These are phyloP conservation scores for Penicillium turbatum DNA, from an alignment of 495 filamentous ascomycete species.

Conservation along the genomic window DNA sequence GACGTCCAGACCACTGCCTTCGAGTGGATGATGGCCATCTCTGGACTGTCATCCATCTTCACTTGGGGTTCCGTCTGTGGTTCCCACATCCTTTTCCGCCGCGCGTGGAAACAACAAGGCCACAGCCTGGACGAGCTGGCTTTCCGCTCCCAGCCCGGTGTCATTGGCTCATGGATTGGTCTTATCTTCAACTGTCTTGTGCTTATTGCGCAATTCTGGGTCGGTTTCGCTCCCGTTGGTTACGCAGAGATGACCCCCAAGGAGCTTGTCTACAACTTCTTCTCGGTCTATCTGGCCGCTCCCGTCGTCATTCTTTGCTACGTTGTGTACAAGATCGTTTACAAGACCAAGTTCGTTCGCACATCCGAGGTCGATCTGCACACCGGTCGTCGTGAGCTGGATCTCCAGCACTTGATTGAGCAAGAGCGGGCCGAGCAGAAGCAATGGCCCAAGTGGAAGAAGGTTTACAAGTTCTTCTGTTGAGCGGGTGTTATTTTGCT, in stretches of 20 bases:
- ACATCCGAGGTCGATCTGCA: slow-evolving; percentile 74
- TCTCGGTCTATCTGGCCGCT: slow-evolving; percentile 72
- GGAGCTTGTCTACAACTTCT: slow-evolving; percentile 60
- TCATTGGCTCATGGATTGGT: slow-evolving; percentile 80
- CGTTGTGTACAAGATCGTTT: slow-evolving; percentile 74
- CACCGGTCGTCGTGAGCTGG: slow-evolving; percentile 85
- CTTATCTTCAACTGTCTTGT: slow-evolving; percentile 74
- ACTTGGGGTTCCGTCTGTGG: slow-evolving; percentile 92
- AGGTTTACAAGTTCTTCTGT: slow-evolving; percentile 56
- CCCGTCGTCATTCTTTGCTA: slow-evolving; percentile 78
- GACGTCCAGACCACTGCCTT: slow-evolving; percentile 61
- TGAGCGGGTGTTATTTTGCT: slow-evolving; percentile 21
- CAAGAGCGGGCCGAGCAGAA: slow-evolving; percentile 71
- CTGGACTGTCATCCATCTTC: slow-evolving; percentile 83
- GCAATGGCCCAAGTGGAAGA: slow-evolving; percentile 84
- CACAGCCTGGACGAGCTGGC: slow-evolving; percentile 70
- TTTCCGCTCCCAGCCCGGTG: slow-evolving; percentile 74
- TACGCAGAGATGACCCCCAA: slow-evolving; percentile 38
- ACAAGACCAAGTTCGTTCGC: slow-evolving; percentile 62
- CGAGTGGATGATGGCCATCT: slow-evolving; percentile 84
- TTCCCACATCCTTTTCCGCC: slow-evolving; percentile 87
- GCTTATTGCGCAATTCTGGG: slow-evolving; percentile 93
- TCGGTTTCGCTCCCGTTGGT: slow-evolving; percentile 73
- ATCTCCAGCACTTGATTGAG: slow-evolving; percentile 66
- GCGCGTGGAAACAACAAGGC: slow-evolving; percentile 67